Base-by-base conservation (phyloP, 192 early-diverging fungal genomes). In the Coemansia erecta region DNA sequence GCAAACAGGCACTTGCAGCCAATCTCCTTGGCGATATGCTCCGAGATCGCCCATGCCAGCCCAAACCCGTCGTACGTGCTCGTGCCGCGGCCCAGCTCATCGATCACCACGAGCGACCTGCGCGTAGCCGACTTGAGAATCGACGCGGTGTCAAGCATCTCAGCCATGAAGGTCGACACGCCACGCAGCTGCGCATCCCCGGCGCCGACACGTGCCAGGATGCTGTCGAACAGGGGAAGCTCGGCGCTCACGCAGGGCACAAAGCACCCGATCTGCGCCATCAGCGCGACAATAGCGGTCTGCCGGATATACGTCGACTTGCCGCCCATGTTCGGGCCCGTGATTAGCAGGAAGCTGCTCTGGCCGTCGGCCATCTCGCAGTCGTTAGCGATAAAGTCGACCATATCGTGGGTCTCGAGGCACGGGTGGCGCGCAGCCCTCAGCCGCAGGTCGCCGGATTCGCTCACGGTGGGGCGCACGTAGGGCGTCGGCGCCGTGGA, bases 241-340 rank as follows among this genome's bases (percentile, higher is more conserved):
- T 70, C 75, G 1, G 92, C 93, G 22, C 84, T 84, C 6, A 83
- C 73, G 61, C 93, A 94, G 0, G 96, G 94, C 0, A 98, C 94
- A 80, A 94, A 97, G 53, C 90, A 94, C 1, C 95, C 97, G 31
- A 89, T 82, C 59, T 97, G 97, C 7, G 94, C 92, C 93, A 97
- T 94, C 56, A 98, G 70, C 6, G 90, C 85, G 59, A 95, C 90
- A 15, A 94, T 90, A 39, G 92, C 96, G 63, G 94, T 91, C 83
- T 95, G 93, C 13, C 95, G 83, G 59, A 97, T 97, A 69, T 94
- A 98, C 0, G 96, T 98, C 8, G 92, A 94, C 70, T 98, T 98
- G 41, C 96, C 96, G 58, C 94, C 94, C 96, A 98, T 98, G 74
- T 98, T 98, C 14, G 96, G 96, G 0, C 95, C 95, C 0, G 94